Evolutionary conservation across 106 monocot species (phyloP), one percentile per base, ranked within the genome.

Genomic region (Hemerocallis citrina): DNA sequence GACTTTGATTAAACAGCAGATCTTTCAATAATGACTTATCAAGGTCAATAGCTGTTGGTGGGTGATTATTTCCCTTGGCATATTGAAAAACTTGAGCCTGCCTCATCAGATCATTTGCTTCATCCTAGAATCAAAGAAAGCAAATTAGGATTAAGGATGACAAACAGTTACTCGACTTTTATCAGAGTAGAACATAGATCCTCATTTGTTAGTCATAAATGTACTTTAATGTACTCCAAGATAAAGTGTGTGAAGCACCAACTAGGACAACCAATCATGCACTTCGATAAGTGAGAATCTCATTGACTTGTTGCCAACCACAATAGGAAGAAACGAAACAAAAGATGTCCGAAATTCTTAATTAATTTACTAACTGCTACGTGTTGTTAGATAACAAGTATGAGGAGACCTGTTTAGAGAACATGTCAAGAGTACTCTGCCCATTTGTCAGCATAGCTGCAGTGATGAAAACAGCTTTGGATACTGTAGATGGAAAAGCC

Each of bases 1-100:
- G 83, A 63, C 89, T 86, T 61, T 86, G 89, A 61, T 95, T 95
- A 58, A 95, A 86, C 37, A 95, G 20, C 72, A 95, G 65, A 4
- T 77, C 77, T 66, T 81, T 89, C 34, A 86, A 37, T 34, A 63
- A 59, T 31, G 73, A 69, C 46, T 76, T 89, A 35, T 95, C 81
- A 54, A 95, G 63, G 62, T 81, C 77, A 39, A 95, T 84, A 50
- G 94, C 86, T n/a, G 94, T 89, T 31, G 94, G 94, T 34, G 89
- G 70, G 12, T 69, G 68, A 25, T 84, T 76, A 19, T 77, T 80
- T 27, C 94, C 94, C 43, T 95, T 89, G 28, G 80, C 83, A 70
- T 89, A 95, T 23, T 78, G 16, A 62, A 95, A 89, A 27, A 61
- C 52, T 54, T 95, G 86, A 21, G 83, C 81, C 33, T 83, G 73